Evolutionary conservation across 2,329 filamentous ascomycete species (phyloP).

Genomic region (Pestalotiopsis sp.): DNA sequence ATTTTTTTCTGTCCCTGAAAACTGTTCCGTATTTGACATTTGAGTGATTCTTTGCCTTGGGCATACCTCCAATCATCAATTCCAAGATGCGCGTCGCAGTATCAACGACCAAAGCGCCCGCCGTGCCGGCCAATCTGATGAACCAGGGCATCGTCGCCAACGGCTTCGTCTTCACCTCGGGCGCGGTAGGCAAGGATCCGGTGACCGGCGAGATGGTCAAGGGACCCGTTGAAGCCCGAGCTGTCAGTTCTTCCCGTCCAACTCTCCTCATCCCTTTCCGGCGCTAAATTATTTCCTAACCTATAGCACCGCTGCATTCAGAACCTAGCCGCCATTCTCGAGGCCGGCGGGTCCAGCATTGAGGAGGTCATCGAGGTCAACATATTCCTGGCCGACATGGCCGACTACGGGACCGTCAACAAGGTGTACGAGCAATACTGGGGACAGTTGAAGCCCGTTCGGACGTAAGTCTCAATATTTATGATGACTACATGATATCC

Average conservation of each 20-base stretch:
- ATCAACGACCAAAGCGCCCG: neutral
- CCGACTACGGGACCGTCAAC: conserved; percentile 85
- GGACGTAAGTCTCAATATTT: neutral
- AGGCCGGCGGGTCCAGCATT: conserved; percentile 78
- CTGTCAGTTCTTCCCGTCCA: conserved; percentile 36
- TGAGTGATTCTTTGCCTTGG: neutral
- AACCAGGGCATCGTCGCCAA: conserved; percentile 68
- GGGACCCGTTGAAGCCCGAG: conserved; percentile 68
- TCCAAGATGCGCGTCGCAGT: neutral
- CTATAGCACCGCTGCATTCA: conserved; percentile 53
- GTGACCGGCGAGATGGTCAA: conserved; percentile 59
- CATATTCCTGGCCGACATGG: conserved; percentile 92
- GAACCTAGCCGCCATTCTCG: conserved; percentile 83
- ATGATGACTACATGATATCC: neutral
- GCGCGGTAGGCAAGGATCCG: conserved; percentile 69
- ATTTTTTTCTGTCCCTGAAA: neutral
- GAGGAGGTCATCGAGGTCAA: conserved; percentile 86
- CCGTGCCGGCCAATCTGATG: conserved; percentile 34
- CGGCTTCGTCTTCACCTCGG: conserved; percentile 71
- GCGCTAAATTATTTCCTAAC: neutral
- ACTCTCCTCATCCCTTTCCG: neutral
- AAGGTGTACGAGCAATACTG: conserved; percentile 39
- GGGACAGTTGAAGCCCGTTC: neutral
- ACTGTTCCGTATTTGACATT: neutral
- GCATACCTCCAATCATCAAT: neutral